Percentiles rank a stretch among this genome's conserved stretches.
Evolutionary conservation across 371 early-diverging fungal genomes (phyloP).

Genomic region (Catenaria anguillulae): DNA sequence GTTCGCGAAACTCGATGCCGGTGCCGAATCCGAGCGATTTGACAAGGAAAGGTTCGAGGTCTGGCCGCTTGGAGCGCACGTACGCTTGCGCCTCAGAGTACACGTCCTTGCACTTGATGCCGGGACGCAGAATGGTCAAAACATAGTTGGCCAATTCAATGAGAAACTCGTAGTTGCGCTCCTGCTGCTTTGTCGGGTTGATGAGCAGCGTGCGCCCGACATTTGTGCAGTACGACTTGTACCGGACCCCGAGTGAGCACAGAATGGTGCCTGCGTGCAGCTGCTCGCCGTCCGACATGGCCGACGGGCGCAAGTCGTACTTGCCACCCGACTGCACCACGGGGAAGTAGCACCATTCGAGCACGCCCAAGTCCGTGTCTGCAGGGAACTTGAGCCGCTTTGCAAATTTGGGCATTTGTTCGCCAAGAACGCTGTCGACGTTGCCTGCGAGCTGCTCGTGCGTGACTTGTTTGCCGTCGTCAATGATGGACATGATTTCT

Average conservation of each 20-base stretch:
- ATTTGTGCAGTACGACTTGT: conserved; percentile 85
- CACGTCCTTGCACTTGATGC: conserved; percentile 56
- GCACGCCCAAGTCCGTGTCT: conserved; percentile 32
- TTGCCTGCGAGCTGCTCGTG: conserved; percentile 71
- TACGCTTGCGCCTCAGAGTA: conserved; percentile 50
- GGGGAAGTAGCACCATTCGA: conserved; percentile 90
- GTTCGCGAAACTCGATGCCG: conserved; percentile 90
- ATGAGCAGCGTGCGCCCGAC: conserved; percentile 85
- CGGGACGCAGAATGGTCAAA: conserved; percentile 54
- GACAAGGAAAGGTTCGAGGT: conserved; percentile 62
- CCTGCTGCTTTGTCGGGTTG: conserved; percentile 73
- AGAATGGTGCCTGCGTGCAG: conserved; percentile 78
- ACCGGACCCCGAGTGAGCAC: conserved; percentile 83
- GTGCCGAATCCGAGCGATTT: conserved; percentile 79
- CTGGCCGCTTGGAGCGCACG: conserved; percentile 64
- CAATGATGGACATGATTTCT: conserved; percentile 65
- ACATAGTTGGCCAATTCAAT: conserved; percentile 63
- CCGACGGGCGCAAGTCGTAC: conserved; percentile 73
- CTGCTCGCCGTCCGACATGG: conserved; percentile 48
- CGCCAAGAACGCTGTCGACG: conserved; percentile 51
- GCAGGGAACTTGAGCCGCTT: conserved; percentile 48
- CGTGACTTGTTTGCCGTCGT: conserved; percentile 70
- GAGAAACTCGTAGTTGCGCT: conserved; percentile 79
- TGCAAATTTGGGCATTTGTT: conserved; percentile 37
- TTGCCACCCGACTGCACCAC: conserved; percentile 93